Conservation (phyloP, 1,284 basidiomycete genomes). For the Earliella scabrosa region DNA sequence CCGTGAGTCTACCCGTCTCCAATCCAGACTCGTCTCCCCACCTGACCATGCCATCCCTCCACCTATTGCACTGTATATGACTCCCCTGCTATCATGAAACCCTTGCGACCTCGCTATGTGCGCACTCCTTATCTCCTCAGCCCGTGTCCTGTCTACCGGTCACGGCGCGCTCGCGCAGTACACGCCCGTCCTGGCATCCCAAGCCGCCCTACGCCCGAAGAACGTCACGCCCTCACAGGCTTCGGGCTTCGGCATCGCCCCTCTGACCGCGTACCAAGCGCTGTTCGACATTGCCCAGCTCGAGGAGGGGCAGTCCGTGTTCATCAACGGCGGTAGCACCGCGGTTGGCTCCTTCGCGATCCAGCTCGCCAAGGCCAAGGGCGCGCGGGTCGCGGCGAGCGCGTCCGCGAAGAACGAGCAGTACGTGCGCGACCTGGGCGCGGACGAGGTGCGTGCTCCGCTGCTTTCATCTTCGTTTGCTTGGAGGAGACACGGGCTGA, state of each 20-base stretch:
- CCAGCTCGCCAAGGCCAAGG: conserved; percentile 33
- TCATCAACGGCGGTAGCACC: conserved; percentile 32
- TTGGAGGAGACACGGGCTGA: not conserved
- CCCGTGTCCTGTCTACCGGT: not conserved
- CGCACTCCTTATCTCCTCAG: conserved; percentile 1
- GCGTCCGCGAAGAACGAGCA: conserved; percentile 34
- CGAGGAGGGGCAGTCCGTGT: conserved; percentile 27
- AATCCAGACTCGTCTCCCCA: no score
- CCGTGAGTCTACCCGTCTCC: no score
- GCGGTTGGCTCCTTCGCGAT: conserved; percentile 29
- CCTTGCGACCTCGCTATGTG: no score
- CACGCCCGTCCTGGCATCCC: conserved; percentile 14
- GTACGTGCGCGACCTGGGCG: conserved; percentile 30
- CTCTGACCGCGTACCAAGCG: conserved; percentile 27
- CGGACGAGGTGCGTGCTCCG: conserved; percentile 27
- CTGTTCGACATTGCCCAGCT: conserved; percentile 20
- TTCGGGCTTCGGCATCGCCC: conserved; percentile 22
- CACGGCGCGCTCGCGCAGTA: conserved; percentile 28
- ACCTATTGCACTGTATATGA: no score
- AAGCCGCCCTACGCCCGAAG: conserved; percentile 19
- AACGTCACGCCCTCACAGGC: conserved; percentile 23
- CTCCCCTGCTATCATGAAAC: no score
- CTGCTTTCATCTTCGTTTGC: no score
- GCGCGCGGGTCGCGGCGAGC: conserved; percentile 30
- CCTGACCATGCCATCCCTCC: no score